Evolutionary conservation across 495 filamentous ascomycete genomes (phyloP).

Genomic region (Penicillium cosmopolitanum): DNA sequence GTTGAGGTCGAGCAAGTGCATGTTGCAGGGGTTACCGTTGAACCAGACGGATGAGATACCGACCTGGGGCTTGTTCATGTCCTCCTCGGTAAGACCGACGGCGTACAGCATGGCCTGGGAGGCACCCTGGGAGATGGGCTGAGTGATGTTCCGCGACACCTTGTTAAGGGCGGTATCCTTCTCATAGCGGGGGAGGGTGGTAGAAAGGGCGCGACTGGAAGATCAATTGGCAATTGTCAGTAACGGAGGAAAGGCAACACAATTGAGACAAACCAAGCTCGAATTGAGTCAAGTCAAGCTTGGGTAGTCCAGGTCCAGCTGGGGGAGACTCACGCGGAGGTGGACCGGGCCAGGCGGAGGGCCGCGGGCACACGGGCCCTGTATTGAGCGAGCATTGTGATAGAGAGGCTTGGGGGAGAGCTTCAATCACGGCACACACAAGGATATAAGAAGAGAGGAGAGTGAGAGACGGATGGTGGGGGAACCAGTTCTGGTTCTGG

Average conservation of each 20-base stretch:
- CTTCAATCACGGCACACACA: slow-evolving; percentile 17
- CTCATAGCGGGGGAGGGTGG: slow-evolving; percentile 47
- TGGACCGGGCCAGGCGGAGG: slow-evolving; percentile 39
- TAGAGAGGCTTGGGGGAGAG: slow-evolving; percentile 11
- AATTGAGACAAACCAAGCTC: too few relatives aligned
- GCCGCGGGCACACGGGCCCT: slow-evolving; percentile 47
- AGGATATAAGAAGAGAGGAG: slow-evolving; percentile 12
- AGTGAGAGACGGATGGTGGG: slow-evolving; percentile 15
- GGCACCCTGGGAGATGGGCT: slow-evolving; percentile 95
- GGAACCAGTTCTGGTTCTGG: slow-evolving; percentile 16
- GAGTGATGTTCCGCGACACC: slow-evolving; percentile 81
- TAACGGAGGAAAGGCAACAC: neutral
- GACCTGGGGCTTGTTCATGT: slow-evolving; percentile 93
- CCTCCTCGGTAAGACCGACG: slow-evolving; percentile 78
- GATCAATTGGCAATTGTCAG: slow-evolving; percentile 3
- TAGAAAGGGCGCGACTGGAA: slow-evolving; percentile 52
- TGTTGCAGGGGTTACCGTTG: slow-evolving; percentile 97
- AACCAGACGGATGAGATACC: slow-evolving; percentile 92
- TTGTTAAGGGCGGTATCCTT: slow-evolving; percentile 65
- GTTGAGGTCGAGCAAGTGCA: slow-evolving; percentile 93
- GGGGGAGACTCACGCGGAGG: slow-evolving; percentile 25
- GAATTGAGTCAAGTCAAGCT: too few relatives aligned
- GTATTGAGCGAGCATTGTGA: slow-evolving; percentile 46
- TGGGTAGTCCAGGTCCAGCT: slow-evolving; percentile 12
- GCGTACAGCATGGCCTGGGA: slow-evolving; percentile 99